Conservation (phyloP, 1,139 yeast species). For the Taiozyma sp. region DNA sequence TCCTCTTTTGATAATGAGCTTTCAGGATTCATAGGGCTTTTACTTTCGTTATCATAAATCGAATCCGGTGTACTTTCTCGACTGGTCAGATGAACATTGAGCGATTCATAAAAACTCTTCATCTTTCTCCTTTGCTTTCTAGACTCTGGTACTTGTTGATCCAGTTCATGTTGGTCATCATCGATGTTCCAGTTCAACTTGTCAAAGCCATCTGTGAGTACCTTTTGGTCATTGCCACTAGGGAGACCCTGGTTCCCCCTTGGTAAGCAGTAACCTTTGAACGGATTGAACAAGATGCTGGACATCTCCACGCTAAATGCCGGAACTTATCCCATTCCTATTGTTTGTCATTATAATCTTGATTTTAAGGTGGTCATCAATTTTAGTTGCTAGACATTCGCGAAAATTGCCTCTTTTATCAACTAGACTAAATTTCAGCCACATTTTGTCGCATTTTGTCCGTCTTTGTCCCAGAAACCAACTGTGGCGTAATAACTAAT, state of each 20-base stretch:
- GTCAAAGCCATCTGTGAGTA: constrained; percentile 31
- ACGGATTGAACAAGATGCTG: constrained; percentile 14
- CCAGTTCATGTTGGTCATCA: constrained; percentile 1
- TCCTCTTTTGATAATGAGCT: not conserved
- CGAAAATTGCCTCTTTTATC: not conserved
- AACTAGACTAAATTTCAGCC: too few relatives aligned
- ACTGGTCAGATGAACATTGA: not conserved
- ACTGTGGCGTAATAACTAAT: not conserved
- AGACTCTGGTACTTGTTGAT: not conserved
- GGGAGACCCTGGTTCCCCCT: constrained; percentile 1
- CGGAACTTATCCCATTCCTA: too few relatives aligned
- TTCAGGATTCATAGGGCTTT: constrained; percentile 12
- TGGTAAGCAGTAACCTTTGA: constrained; percentile 20
- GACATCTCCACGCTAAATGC: constrained; percentile 7
- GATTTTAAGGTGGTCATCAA: too few relatives aligned
- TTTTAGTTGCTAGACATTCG: not conserved
- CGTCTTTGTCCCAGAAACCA: not conserved
- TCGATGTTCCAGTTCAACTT: constrained; percentile 24
- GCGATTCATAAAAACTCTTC: constrained; percentile 1
- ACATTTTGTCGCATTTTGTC: too few relatives aligned
- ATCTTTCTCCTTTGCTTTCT: constrained; percentile 1
- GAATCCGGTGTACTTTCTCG: not conserved
- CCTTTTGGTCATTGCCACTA: not conserved
- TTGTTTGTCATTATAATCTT: too few relatives aligned
- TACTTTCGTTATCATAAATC: constrained; percentile 15